Conservation (phyloP, 345 rosid species). For the Citropsis articulata region DNA sequence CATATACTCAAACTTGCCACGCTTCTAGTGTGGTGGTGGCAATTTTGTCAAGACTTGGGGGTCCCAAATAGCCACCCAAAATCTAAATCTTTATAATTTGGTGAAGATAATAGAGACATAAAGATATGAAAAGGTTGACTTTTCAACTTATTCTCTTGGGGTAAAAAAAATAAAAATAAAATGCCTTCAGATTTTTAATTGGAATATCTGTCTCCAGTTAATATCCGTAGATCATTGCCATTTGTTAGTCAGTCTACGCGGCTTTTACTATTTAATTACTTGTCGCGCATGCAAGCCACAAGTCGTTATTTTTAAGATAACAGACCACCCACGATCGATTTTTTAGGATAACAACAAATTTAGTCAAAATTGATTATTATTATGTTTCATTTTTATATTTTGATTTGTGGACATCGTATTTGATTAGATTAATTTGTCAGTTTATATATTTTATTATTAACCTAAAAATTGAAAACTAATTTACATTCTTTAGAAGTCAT, state of each 20-base stretch:
- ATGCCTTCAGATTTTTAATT: neutral
- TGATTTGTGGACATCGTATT: too few species aligned
- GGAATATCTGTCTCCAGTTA: neutral
- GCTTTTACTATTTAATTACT: neutral
- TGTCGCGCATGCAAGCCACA: neutral
- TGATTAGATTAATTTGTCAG: too few species aligned
- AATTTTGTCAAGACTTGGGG: constrained; percentile 1
- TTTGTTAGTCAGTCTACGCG: neutral
- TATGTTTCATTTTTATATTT: neutral
- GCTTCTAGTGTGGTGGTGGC: neutral
- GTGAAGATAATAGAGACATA: neutral
- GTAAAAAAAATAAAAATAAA: too few species aligned
- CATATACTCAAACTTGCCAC: neutral
- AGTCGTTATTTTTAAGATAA: neutral
- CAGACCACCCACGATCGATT: neutral
- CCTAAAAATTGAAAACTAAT: too few species aligned
- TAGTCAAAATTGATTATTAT: neutral
- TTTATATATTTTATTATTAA: too few species aligned
- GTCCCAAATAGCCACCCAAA: neutral
- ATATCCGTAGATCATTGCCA: neutral
- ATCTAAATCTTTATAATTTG: neutral
- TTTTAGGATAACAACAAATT: neutral
- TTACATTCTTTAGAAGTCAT: too few species aligned
- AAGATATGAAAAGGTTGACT: neutral
- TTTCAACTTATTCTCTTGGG: neutral